Evolutionary conservation across 139 green algal genomes (phyloP).

Genomic region (Chlorella vulgaris): DNA sequence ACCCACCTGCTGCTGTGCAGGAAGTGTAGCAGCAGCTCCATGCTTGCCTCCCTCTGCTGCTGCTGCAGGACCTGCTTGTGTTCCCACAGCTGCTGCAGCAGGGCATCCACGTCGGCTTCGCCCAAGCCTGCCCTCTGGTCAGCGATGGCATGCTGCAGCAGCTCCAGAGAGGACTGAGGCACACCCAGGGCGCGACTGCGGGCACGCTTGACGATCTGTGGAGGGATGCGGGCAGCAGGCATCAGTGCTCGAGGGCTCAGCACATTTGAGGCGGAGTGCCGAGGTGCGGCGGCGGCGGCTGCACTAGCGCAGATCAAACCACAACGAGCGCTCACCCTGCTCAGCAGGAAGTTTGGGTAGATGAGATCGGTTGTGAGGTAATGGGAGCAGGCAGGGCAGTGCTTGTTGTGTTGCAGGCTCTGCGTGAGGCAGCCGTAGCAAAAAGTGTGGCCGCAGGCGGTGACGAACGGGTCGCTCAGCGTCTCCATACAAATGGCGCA

Average conservation of each 20-base stretch:
- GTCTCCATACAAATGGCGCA: conserved; percentile 83
- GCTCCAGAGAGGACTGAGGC: conserved; percentile 5
- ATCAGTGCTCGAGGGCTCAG: no score
- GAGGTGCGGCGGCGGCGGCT: not conserved
- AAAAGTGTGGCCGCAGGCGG: conserved; percentile 84
- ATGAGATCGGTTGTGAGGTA: conserved; percentile 72
- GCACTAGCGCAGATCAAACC: not conserved
- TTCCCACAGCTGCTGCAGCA: conserved; percentile 61
- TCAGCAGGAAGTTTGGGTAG: conserved; percentile 85
- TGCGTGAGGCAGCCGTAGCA: conserved; percentile 80
- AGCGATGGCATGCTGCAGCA: conserved; percentile 27
- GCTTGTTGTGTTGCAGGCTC: conserved; percentile 66
- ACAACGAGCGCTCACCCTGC: conserved; percentile 53
- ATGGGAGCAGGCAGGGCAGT: conserved; percentile 70
- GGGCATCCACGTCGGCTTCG: conserved; percentile 53
- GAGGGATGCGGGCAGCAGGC: not conserved
- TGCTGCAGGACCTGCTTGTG: conserved; percentile 52
- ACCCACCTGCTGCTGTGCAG: conserved; percentile 67
- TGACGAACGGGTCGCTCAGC: conserved; percentile 81
- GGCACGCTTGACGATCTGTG: conserved; percentile 1
- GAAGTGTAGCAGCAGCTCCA: conserved; percentile 84
- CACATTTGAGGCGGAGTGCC: not conserved
- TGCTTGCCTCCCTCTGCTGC: conserved; percentile 53
- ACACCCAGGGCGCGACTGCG: conserved; percentile 22
- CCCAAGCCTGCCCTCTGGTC: not conserved